Evolutionary conservation across 2,329 filamentous ascomycete species (phyloP), one percentile per base, ranked within the genome.

Genomic region (Fusarium vanettenii): DNA sequence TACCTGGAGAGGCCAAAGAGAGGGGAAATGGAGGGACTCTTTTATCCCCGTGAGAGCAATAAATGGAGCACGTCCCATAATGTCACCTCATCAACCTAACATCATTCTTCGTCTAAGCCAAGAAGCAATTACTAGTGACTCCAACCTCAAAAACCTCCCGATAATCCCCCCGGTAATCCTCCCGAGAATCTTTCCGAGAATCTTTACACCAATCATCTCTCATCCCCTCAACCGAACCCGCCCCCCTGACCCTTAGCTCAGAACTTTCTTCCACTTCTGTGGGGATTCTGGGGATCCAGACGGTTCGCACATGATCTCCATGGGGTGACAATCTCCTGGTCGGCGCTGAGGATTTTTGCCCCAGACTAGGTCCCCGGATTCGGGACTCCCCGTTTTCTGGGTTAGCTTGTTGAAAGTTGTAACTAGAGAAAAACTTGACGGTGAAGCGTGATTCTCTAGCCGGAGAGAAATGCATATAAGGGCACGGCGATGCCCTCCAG

Each of bases 281-380:
- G 69, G 70, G 62, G 52, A 61, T 60, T 13, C 67, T 31, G 69
- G 67, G 69, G 61, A 52, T 50, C 29, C 27, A 39, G 43, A 50
- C 22, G 43, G 69, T 57, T 11, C 37, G 39, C 67, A 60, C 43
- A 63, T 71, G 61, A 71, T 33, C 69, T 71, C 69, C 69, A 61
- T 71, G 61, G 69, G 69, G 67, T 70, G 67, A 71, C n/a, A 33
- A 55, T 60, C n/a, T 60, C n/a, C 35, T 60, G 56, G 35, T 55
- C 48, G 27, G 16, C 16, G 14, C 25, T 29, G 45, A 50, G 45
- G 27, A 55, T 14, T 55, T 31, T 31, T 20, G 35, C 33, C 56
- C 56, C 56, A 39, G 56, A 41, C 56, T 9, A 25, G 31, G 56
- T 37, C 57, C 57, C 57, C 57, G 60, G 60, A 50, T 50, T 50